phyloP scores from a whole-genome alignment of 192 early-diverging fungal genomes.

The Coemansia brasiliensis region DNA sequence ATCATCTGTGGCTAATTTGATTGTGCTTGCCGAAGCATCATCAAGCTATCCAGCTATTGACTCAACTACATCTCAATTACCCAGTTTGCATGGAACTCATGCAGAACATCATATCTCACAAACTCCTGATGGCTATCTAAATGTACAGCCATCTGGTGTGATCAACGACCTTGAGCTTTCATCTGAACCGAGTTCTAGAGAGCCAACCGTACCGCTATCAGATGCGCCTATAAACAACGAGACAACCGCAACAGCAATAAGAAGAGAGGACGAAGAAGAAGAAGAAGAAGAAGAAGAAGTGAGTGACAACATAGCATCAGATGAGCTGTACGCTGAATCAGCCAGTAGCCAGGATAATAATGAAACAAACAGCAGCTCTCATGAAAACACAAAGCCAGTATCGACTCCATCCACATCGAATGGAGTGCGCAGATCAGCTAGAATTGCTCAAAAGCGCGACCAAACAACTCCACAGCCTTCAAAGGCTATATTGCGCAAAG shows the following conservation, averaged over 20 bases:
- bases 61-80: slow-evolving; percentile 6
- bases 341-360: background rate
- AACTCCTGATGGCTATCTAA: slow-evolving; percentile 7
- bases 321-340: background rate
- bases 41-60: slow-evolving; percentile 13
- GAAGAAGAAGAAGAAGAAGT: no score
- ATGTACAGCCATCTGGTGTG: background rate
- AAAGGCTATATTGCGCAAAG: background rate
- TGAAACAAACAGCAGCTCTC: no score
- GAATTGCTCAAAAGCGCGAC: no score
- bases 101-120: slow-evolving; percentile 13
- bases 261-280: no score
- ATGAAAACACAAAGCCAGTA: background rate
- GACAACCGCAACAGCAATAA: background rate
- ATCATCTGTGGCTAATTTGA: background rate
- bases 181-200: background rate
- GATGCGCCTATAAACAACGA: background rate
- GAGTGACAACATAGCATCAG: background rate
- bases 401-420: background rate
- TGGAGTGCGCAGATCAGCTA: no score
- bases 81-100: background rate
- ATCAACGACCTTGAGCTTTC: background rate
- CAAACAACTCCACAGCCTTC: background rate
- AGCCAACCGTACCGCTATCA: background rate
- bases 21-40: slow-evolving; percentile 17